phyloP scores from a whole-genome alignment of 345 rosid genomes.

The Camelina laxa region DNA sequence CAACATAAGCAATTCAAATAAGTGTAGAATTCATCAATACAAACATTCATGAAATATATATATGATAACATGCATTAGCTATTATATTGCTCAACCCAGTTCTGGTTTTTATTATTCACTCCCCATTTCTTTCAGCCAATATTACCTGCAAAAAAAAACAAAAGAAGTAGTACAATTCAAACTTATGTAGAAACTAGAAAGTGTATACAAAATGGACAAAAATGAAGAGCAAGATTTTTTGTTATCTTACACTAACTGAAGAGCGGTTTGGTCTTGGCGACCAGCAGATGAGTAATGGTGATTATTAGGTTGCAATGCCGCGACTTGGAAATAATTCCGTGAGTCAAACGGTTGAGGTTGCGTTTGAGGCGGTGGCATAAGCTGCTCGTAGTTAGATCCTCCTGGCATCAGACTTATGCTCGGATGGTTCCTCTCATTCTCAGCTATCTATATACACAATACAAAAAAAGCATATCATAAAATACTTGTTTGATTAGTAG shows the following conservation, averaged over 20 bases:
- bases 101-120: slow-evolving; percentile 44
- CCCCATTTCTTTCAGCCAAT: slow-evolving; percentile 23
- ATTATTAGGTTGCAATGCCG: slow-evolving; percentile 73
- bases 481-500: neutral
- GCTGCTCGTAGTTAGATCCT: slow-evolving; percentile 66
- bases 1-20: slow-evolving; percentile 27
- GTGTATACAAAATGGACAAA: neutral
- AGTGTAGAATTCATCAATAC: slow-evolving; percentile 18
- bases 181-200: neutral
- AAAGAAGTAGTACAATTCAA: neutral
- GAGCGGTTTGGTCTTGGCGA: slow-evolving; percentile 77
- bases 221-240: neutral
- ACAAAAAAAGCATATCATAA: slow-evolving; percentile 8
- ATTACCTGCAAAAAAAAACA: slow-evolving; percentile 38
- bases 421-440: slow-evolving; percentile 78
- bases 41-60: slow-evolving; percentile 34
- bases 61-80: slow-evolving; percentile 28
- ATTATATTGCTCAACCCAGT: slow-evolving; percentile 37
- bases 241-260: slow-evolving; percentile 77
- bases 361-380: slow-evolving; percentile 57
- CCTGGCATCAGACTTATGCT: slow-evolving; percentile 88
- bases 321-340: slow-evolving; percentile 79
- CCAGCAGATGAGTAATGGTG: slow-evolving; percentile 48
- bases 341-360: slow-evolving; percentile 63
- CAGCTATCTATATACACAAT: slow-evolving; percentile 64